Evolutionary conservation across 2,329 filamentous ascomycete genomes (phyloP), one percentile per base, ranked within the genome.

Genomic region (Didymella arachidicola): DNA sequence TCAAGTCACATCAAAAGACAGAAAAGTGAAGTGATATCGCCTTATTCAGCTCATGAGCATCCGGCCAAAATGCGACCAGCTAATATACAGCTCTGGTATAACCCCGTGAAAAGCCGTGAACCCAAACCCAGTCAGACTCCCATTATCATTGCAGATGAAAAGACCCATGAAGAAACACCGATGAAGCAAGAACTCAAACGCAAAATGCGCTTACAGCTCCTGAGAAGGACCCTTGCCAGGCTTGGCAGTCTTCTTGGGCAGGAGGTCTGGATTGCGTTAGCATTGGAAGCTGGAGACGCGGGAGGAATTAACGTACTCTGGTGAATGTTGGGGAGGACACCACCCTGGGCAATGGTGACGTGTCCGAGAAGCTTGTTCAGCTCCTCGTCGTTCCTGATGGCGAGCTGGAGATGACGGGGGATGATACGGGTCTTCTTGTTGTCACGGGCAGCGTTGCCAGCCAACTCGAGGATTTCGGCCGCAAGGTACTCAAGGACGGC

Each of bases 381-480:
- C 84, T 99, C 95, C 87, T 98, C 94, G 81, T 98, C 94, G 84
- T 97, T 97, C 78, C 95, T 90, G 85, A 99, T 99, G 82, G 95
- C 95, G 73, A 99, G 92, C 86, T 99, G 95, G 46, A 99, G 88
- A 83, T 99, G 95, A 82, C 95, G 93, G 68, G 95, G 95, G 63
- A 98, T 99, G 84, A 99, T 99, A 90, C 95, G 93, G 68, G 94
- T 99, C 91, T 98, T 98, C 92, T 99, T 99, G 89, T 98, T 97
- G 85, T 99, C 95, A 74, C 95, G 94, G 66, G 95, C 95, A 75
- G 95, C 95, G 82, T 99, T 99, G 74, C 95, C 95, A 80, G 95
- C 95, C 83, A 99, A 84, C 84, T 99, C 95, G 77, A 99, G 93
- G 73, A 99, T 97, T 86, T 99, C 95, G 69, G 95, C 95, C 72